These are phyloP conservation scores for Grigorovia yakushimaensis DNA, from an alignment of 805 yeast species.

Conservation along the genomic window DNA sequence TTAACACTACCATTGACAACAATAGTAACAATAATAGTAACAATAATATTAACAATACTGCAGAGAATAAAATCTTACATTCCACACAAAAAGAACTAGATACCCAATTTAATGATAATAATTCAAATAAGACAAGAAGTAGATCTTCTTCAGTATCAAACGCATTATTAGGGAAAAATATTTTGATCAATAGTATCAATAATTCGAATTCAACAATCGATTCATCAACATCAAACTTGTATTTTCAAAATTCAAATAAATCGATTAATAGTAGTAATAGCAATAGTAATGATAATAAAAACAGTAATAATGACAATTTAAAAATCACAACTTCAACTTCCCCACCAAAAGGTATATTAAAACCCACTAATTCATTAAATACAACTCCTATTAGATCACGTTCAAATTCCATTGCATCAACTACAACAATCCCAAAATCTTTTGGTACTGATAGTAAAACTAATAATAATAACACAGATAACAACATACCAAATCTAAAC, in stretches of 20 bases:
- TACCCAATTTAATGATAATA: not conserved
- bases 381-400: not conserved
- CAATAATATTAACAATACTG: too few species aligned
- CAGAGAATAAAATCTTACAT: not conserved
- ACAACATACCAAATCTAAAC: not conserved
- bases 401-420: not conserved
- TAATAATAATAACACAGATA: not conserved
- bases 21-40: too few species aligned
- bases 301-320: conserved; percentile 7
- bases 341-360: conserved; percentile 5
- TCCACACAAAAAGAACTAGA: not conserved
- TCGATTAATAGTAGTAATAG: not conserved
- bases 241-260: not conserved
- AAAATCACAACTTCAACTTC: conserved; percentile 1
- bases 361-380: not conserved
- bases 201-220: not conserved
- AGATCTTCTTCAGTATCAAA: conserved; percentile 18
- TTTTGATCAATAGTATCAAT: not conserved
- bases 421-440: not conserved
- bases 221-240: conserved; percentile 2
- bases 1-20: not conserved
- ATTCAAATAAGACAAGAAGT: conserved; percentile 8
- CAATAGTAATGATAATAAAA: too few species aligned
- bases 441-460: not conserved
- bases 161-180: conserved; percentile 7